Conservation (phyloP, 2,329 filamentous ascomycete species). For the Thermochaetoides dissita region DNA sequence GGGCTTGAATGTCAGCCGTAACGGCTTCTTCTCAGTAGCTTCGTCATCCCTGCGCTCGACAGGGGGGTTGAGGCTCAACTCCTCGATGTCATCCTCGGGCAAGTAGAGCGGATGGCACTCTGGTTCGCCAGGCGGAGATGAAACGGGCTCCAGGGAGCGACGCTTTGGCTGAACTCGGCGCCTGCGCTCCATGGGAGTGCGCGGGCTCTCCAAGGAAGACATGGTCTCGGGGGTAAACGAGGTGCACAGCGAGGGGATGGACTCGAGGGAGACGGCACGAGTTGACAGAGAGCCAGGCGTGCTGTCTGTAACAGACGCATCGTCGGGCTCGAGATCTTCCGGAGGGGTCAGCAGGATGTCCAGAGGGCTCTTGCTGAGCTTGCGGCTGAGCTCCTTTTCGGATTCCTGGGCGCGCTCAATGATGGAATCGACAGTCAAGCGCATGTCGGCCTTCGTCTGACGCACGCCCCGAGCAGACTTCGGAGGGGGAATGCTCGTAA, state of each 20-base stretch:
- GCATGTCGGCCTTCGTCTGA: constrained; percentile 19
- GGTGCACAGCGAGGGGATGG: constrained; percentile 44
- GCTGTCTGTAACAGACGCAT: constrained; percentile 34
- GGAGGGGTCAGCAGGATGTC: constrained; percentile 47
- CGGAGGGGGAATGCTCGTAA: constrained; percentile 45
- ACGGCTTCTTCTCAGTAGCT: constrained; percentile 19
- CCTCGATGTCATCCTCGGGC: constrained; percentile 26
- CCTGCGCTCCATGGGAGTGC: constrained; percentile 24
- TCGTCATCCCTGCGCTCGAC: constrained; percentile 20
- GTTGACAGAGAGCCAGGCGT: constrained; percentile 39
- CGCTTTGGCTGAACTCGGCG: constrained; percentile 29
- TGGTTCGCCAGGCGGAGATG: constrained; percentile 38
- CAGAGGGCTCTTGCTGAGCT: constrained; percentile 39
- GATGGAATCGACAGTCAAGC: constrained; percentile 43
- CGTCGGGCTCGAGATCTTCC: constrained; percentile 40
- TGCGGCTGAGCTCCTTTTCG: constrained; percentile 44
- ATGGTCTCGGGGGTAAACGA: constrained; percentile 37
- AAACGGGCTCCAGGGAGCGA: constrained; percentile 40
- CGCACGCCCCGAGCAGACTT: constrained; percentile 23
- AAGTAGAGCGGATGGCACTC: constrained; percentile 38
- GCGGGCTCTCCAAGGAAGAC: constrained; percentile 36
- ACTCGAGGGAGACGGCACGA: constrained; percentile 45
- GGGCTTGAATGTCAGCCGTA: constrained; percentile 28
- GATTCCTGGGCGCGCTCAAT: constrained; percentile 39
- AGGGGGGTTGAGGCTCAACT: constrained; percentile 32